Percentiles rank a stretch among this genome's conserved stretches.
Evolutionary conservation across 1,139 yeast species (phyloP).

Genomic region (Candida freyschussii): DNA sequence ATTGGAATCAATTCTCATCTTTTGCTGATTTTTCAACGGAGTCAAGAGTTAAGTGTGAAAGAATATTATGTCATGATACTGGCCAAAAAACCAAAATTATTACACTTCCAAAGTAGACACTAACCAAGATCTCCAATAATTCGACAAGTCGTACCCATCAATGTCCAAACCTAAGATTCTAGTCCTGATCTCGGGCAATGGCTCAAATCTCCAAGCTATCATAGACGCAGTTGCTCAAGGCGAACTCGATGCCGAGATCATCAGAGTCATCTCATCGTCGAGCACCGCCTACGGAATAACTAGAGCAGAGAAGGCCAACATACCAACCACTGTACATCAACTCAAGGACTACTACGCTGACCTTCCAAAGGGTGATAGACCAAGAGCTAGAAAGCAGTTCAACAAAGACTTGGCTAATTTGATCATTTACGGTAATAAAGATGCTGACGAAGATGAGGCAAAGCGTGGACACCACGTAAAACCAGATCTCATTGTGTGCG

Average conservation of each 20-base stretch:
- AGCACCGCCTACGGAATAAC: constrained; percentile 77
- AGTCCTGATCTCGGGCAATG: constrained; percentile 90
- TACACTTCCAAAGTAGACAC: too few relatives aligned
- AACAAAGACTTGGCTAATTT: constrained; percentile 72
- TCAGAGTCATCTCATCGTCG: constrained; percentile 77
- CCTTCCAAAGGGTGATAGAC: constrained; percentile 60
- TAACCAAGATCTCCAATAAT: too few relatives aligned
- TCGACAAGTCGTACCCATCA: too few relatives aligned
- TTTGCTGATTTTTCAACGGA: too few relatives aligned
- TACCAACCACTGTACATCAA: constrained; percentile 67
- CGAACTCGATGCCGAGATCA: constrained; percentile 42
- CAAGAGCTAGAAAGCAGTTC: constrained; percentile 59
- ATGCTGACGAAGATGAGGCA: constrained; percentile 28
- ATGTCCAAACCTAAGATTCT: constrained; percentile 38
- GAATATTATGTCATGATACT: too few relatives aligned
- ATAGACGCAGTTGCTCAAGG: constrained; percentile 62
- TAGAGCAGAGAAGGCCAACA: constrained; percentile 65
- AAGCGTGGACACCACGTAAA: constrained; percentile 32
- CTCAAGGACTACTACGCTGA: constrained; percentile 73
- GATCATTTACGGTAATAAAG: constrained; percentile 45
- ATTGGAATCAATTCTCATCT: too few relatives aligned
- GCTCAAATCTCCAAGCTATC: constrained; percentile 89
- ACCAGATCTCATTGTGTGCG: constrained; percentile 90
- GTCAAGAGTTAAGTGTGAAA: too few relatives aligned
- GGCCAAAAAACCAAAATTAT: too few relatives aligned